Evolutionary conservation across 108 stramenopile genomes (phyloP).

Genomic region (Conticribra guillardii): DNA sequence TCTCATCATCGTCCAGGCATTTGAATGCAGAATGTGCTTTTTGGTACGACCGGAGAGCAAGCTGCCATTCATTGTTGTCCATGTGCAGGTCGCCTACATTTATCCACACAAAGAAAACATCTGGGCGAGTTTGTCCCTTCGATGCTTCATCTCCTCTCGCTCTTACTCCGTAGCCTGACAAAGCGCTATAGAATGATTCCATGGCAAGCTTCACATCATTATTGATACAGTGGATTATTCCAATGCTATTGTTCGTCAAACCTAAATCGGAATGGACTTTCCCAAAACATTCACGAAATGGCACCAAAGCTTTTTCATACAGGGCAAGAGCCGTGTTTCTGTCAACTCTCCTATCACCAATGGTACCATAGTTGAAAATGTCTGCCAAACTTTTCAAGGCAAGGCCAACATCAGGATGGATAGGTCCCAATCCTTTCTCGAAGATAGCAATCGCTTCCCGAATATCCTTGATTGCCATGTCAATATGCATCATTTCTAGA

Average conservation of each 20-base stretch:
- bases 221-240: conserved; percentile 36
- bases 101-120: conserved; percentile 49
- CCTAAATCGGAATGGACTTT: conserved; percentile 33
- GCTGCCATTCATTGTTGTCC: conserved; percentile 43
- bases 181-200: conserved; percentile 42
- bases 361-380: conserved; percentile 40
- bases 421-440: conserved; percentile 32
- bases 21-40: conserved; percentile 45
- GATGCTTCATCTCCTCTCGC: conserved; percentile 14
- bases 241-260: conserved; percentile 37
- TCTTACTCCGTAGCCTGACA: conserved; percentile 50
- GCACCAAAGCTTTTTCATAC: conserved; percentile 34
- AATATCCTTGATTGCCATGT: conserved; percentile 45
- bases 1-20: conserved; percentile 25
- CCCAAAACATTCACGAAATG: conserved; percentile 39
- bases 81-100: conserved; percentile 49
- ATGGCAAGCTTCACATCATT: conserved; percentile 44
- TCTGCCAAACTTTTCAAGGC: conserved; percentile 36
- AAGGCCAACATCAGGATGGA: conserved; percentile 44
- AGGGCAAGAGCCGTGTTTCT: conserved; percentile 41
- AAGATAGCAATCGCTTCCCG: conserved; percentile 40
- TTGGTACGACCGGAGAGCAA: conserved; percentile 42
- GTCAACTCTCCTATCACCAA: conserved; percentile 15
- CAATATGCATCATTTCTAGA: conserved; percentile 47
- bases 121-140: conserved; percentile 19